Conservation (phyloP, 164 flowering plant genomes). For the Dillenia turbinata region DNA sequence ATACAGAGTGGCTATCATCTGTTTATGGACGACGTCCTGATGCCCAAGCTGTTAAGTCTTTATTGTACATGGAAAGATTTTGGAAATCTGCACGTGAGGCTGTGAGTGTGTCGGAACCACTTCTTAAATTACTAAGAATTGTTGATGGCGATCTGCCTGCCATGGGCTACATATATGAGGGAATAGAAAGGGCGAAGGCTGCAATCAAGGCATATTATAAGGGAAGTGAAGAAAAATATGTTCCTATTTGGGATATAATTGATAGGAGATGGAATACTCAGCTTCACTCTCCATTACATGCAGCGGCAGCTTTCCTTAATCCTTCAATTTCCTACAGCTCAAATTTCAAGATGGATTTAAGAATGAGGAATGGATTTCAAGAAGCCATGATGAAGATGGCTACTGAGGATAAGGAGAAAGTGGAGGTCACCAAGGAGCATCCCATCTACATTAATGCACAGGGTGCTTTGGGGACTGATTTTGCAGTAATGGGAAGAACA, state of each 20-base stretch:
- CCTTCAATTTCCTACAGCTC: constrained; percentile 58
- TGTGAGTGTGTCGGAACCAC: constrained; percentile 53
- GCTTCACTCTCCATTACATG: constrained; percentile 50
- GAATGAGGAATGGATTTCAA: constrained; percentile 67
- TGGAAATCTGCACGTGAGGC: constrained; percentile 60
- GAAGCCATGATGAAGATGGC: constrained; percentile 65
- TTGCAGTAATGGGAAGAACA: constrained; percentile 65
- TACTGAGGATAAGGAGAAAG: constrained; percentile 44
- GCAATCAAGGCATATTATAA: constrained; percentile 50
- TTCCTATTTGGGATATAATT: constrained; percentile 64
- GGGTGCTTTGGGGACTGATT: constrained; percentile 63
- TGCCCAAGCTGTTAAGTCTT: constrained; percentile 40
- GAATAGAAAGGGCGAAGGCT: constrained; percentile 60
- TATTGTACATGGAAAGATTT: constrained; percentile 45
- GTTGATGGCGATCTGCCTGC: constrained; percentile 77
- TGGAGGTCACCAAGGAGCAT: constrained; percentile 58
- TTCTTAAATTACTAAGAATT: constrained; percentile 50
- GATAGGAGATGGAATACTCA: constrained; percentile 62
- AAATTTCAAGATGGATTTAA: constrained; percentile 43
- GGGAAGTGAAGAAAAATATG: constrained; percentile 47
- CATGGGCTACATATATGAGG: constrained; percentile 72
- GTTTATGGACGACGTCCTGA: constrained; percentile 38
- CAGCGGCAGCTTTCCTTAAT: constrained; percentile 68
- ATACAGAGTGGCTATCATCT: constrained; percentile 53
- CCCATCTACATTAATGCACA: constrained; percentile 62